phyloP scores from a whole-genome alignment of 169 alveolate genomes.

The Plasmodium yoelii region DNA sequence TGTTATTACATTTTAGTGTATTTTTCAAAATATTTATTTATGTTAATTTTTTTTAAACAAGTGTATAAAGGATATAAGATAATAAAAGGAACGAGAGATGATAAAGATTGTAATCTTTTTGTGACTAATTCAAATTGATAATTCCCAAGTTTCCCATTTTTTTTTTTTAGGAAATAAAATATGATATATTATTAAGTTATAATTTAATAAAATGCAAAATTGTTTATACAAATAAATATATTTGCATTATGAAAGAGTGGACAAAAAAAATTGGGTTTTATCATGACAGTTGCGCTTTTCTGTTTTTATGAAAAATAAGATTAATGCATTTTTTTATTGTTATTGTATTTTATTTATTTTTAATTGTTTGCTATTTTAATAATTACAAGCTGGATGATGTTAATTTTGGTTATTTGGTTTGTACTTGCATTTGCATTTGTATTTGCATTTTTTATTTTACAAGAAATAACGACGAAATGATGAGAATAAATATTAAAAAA shows the following conservation, averaged over 20 bases:
- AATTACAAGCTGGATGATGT: no score
- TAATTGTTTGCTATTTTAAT: not conserved
- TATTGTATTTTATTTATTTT: not conserved
- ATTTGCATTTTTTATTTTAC: not conserved
- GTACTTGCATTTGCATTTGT: not conserved
- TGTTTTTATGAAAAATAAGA: not conserved
- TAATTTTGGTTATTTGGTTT: not conserved
- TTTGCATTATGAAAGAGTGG: not conserved
- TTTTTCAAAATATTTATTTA: no score
- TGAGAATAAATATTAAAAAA: no score
- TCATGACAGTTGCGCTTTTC: no score
- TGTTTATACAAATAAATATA: not conserved
- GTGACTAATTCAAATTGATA: not conserved
- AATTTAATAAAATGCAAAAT: not conserved
- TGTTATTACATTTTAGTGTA: no score
- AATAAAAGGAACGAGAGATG: no score
- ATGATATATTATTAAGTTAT: not conserved
- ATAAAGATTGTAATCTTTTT: not conserved
- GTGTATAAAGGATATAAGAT: no score
- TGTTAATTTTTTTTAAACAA: no score
- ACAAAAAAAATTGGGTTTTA: not conserved
- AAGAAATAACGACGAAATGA: no score
- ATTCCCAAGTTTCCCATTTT: slow-evolving; percentile 16
- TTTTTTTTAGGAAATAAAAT: not conserved
- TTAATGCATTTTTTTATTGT: not conserved